Evolutionary conservation across 2,329 filamentous ascomycete genomes (phyloP).

Genomic region (Colletotrichum incanum): DNA sequence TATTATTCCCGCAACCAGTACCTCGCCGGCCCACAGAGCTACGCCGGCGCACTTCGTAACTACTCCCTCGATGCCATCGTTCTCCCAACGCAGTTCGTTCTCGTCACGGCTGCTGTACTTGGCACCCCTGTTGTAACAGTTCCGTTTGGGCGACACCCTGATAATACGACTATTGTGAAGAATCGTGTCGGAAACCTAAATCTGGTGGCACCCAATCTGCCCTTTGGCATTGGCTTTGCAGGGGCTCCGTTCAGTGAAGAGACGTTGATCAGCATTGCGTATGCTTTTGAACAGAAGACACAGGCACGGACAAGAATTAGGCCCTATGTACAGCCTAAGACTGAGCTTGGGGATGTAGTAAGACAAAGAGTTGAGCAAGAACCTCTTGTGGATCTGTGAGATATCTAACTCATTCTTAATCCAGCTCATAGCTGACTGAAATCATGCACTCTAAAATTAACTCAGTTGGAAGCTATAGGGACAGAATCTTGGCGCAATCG

Average conservation of each 20-base stretch:
- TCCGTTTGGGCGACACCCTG: slow-evolving; percentile 58
- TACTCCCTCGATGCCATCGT: not conserved
- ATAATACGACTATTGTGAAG: slow-evolving; percentile 60
- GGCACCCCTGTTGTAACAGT: not conserved
- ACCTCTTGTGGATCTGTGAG: too few relatives aligned
- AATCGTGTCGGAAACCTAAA: slow-evolving; percentile 68
- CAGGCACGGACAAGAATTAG: slow-evolving; percentile 48
- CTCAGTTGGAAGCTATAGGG: too few relatives aligned
- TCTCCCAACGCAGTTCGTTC: not conserved
- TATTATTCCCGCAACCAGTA: not conserved
- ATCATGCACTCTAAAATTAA: too few relatives aligned
- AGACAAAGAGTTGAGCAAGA: too few relatives aligned
- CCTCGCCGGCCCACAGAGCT: not conserved
- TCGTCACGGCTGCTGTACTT: not conserved
- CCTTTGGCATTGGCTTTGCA: slow-evolving; percentile 76
- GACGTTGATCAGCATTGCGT: slow-evolving; percentile 75
- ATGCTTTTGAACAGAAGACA: slow-evolving; percentile 77
- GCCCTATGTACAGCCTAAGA: slow-evolving; percentile 50
- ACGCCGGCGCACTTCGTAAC: not conserved
- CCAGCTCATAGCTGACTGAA: too few relatives aligned
- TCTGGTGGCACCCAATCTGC: slow-evolving; percentile 66
- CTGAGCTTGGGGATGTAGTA: slow-evolving; percentile 50
- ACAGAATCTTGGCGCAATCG: too few relatives aligned
- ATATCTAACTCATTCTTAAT: too few relatives aligned
- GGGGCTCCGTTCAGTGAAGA: slow-evolving; percentile 74